Evolutionary conservation across 2,329 filamentous ascomycete species (phyloP), one percentile per base, ranked within the genome.

Genomic region (Bretziella fagacearum): DNA sequence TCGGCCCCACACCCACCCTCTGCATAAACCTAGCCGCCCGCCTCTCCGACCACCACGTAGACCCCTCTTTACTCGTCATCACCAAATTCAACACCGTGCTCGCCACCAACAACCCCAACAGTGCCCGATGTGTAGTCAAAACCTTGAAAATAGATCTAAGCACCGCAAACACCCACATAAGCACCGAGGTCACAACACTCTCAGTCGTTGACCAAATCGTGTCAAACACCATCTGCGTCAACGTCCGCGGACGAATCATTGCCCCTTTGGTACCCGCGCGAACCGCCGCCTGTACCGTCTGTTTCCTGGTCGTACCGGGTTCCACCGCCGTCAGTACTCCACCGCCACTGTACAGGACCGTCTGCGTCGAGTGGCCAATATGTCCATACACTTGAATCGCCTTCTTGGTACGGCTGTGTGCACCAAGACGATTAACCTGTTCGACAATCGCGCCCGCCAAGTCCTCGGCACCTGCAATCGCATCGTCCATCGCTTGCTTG

Each of bases 21-120:
- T 68, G 67, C 85, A 98, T 91, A 60, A 89, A 94, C 33, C 70
- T 78, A 13, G 72, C 73, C 1, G 87, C 85, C 51, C 75, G 79
- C 49, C 85, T 75, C 63, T 96, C 89, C 39, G 74, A 71, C 81
- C 84, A 94, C 86, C 86, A 96, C 2, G 73, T 68, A 55, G 78
- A 76, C 5, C 74, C 74, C 57, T 84, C 78, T 52, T 79, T 75
- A 10, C 81, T 83, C 1, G 82, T 78, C 57, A 87, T 76, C 54
- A 86, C 70, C 18, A 81, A 62, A 57, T 96, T 96, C 42, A 77
- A 70, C 8, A 84, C 56, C 10, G 77, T 61, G 57, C 86, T 95
- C 11, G 89, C 59, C 2, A 69, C 57, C 25, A 96, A 63, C 4
- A 96, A 73, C 17, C 94, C 58, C 25, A 96, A 63, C 3, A 96